phyloP scores from a whole-genome alignment of 2,329 filamentous ascomycete genomes.

The Ophiostoma populinum region DNA sequence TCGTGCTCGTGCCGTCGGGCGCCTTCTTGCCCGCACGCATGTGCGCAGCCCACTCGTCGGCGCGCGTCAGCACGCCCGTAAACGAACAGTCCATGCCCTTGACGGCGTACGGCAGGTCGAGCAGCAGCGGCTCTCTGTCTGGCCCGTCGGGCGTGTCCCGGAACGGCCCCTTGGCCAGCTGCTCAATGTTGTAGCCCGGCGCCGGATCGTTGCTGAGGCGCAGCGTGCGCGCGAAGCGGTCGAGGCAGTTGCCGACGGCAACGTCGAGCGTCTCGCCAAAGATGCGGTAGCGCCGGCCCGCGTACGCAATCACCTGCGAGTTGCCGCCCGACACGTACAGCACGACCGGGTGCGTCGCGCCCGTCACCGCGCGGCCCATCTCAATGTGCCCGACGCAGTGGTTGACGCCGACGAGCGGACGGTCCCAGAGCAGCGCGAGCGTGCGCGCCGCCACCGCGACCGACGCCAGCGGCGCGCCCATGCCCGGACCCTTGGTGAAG shows the following conservation, averaged over 20 bases:
- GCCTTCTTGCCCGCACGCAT: conserved; percentile 30
- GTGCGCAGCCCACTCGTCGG: conserved; percentile 62
- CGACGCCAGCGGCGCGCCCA: conserved; percentile 81
- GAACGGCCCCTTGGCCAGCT: conserved; percentile 45
- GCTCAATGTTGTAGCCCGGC: conserved; percentile 95
- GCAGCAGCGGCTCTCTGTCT: conserved; percentile 48
- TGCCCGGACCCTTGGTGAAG: conserved; percentile 89
- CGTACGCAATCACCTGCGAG: conserved; percentile 95
- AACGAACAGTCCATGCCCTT: conserved; percentile 99
- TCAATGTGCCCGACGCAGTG: conserved; percentile 98
- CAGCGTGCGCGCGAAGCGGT: conserved; percentile 84
- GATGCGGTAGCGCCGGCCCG: conserved; percentile 84
- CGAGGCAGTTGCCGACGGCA: conserved; percentile 91
- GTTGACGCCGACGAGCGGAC: conserved; percentile 86
- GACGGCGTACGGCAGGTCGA: conserved; percentile 87
- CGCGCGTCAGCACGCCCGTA: conserved; percentile 71
- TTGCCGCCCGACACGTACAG: conserved; percentile 93
- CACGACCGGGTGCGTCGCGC: conserved; percentile 79
- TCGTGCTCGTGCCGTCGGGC: conserved; percentile 41
- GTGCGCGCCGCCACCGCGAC: conserved; percentile 73
- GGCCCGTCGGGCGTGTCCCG: conserved; percentile 3
- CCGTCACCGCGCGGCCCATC: conserved; percentile 90
- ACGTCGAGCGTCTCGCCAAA: conserved; percentile 97
- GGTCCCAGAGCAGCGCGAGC: conserved; percentile 66
- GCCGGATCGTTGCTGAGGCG: conserved; percentile 90